Conservation (phyloP, 495 filamentous ascomycete genomes). For the Trichodelitschia bisporula region DNA sequence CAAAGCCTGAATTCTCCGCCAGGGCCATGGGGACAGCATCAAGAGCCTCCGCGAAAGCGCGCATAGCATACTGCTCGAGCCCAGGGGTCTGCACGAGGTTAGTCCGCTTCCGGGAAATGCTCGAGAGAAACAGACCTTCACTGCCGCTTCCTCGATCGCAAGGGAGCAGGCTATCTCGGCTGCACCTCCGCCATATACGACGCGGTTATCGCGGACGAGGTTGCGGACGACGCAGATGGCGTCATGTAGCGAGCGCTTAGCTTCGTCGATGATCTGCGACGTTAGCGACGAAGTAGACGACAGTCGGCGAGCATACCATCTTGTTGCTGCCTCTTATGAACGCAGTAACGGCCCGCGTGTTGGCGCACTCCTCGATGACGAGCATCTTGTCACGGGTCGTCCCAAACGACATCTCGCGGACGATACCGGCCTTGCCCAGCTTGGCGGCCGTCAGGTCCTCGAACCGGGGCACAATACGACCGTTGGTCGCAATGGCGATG, state of each 20-base stretch:
- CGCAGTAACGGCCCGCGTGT: constrained; percentile 84
- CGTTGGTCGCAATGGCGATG: constrained; percentile 96
- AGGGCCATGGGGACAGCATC: constrained; percentile 91
- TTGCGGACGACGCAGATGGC: constrained; percentile 96
- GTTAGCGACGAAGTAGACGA: constrained; percentile 5
- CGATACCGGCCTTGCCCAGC: constrained; percentile 69
- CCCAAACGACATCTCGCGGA: constrained; percentile 87
- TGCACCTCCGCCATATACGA: constrained; percentile 95
- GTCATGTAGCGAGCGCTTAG: constrained; percentile 90
- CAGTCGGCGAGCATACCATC: constrained; percentile 62
- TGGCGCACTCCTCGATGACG: constrained; percentile 96
- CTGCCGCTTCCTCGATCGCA: constrained; percentile 83
- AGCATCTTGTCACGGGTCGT: constrained; percentile 99
- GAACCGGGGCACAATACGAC: constrained; percentile 89
- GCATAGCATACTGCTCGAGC: constrained; percentile 95
- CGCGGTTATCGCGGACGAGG: constrained; percentile 81
- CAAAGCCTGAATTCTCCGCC: constrained; percentile 88
- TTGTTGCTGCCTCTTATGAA: constrained; percentile 98
- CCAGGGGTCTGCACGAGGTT: constrained; percentile 40
- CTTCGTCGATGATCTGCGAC: constrained; percentile 88
- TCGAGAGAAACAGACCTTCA: constrained; percentile 29
- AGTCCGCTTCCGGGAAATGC: background rate
- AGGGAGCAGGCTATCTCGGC: constrained; percentile 95
- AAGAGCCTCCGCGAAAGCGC: constrained; percentile 85
- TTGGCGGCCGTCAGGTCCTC: constrained; percentile 82